Evolutionary conservation across 2,329 filamentous ascomycete species (phyloP).

Genomic region (Coniella vitis): DNA sequence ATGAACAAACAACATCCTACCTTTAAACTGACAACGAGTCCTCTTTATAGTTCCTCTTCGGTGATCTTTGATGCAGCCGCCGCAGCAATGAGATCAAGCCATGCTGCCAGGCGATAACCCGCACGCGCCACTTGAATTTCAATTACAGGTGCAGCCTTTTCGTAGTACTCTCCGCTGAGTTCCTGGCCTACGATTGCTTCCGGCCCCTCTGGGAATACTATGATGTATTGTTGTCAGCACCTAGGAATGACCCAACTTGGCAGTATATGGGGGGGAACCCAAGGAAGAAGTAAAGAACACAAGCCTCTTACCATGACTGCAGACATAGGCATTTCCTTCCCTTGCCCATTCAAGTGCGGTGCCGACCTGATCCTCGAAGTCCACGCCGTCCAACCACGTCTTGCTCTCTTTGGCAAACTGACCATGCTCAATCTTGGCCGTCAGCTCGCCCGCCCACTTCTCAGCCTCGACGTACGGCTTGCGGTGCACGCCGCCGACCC

Average conservation of each 20-base stretch:
- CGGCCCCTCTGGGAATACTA: conserved; percentile 56
- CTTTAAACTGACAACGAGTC: too few relatives aligned
- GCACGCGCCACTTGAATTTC: conserved; percentile 62
- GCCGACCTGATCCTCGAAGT: conserved; percentile 44
- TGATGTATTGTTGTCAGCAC: conserved; percentile 9
- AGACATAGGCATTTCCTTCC: conserved; percentile 57
- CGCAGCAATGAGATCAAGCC: conserved; percentile 56
- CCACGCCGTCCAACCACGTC: conserved; percentile 51
- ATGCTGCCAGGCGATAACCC: conserved; percentile 61
- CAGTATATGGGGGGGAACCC: too few relatives aligned
- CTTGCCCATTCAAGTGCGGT: conserved; percentile 59
- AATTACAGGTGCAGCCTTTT: conserved; percentile 55
- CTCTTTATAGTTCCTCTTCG: conserved; percentile 23
- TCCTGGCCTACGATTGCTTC: conserved; percentile 52
- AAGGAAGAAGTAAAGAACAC: not conserved
- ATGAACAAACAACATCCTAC: too few relatives aligned
- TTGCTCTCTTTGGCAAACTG: conserved; percentile 43
- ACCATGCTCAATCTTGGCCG: conserved; percentile 47
- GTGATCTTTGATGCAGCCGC: conserved; percentile 19
- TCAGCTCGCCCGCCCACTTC: conserved; percentile 51
- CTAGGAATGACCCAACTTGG: too few relatives aligned
- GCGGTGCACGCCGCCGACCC: conserved; percentile 49
- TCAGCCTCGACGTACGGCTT: conserved; percentile 43
- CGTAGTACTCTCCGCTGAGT: conserved; percentile 56
- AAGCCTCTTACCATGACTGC: conserved; percentile 45